Conservation (phyloP, 495 filamentous ascomycete genomes). For the Penicillium argentinense region DNA sequence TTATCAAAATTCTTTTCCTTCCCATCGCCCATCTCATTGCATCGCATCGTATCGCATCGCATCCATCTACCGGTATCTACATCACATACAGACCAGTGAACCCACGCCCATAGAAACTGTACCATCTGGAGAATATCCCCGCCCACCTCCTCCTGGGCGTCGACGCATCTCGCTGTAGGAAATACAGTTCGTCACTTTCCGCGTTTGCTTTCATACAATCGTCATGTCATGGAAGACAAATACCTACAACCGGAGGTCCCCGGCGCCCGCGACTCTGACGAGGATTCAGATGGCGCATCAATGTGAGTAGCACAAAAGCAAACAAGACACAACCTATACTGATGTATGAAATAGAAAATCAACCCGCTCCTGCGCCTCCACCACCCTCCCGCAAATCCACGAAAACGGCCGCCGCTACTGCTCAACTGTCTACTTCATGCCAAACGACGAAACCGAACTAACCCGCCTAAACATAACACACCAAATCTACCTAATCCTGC, state of each 20-base stretch:
- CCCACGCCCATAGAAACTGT: too few species aligned
- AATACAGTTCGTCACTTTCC: too few species aligned
- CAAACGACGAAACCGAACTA: conserved; percentile 73
- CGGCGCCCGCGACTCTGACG: conserved; percentile 20
- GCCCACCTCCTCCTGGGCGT: too few species aligned
- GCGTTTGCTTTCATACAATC: not conserved
- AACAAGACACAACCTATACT: too few species aligned
- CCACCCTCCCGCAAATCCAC: conserved; percentile 52
- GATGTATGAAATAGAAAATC: conserved; percentile 56
- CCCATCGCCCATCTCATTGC: too few species aligned
- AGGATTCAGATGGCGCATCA: conserved; percentile 25
- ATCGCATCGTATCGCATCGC: too few species aligned
- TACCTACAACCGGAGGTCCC: conserved; percentile 17
- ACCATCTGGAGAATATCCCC: too few species aligned
- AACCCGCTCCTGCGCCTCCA: conserved; percentile 58
- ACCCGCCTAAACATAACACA: conserved; percentile 67
- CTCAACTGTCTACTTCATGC: conserved; percentile 68
- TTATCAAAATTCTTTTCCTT: too few species aligned
- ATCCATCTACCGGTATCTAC: too few species aligned
- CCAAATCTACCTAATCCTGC: conserved; percentile 61
- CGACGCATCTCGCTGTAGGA: too few species aligned
- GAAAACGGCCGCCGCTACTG: conserved; percentile 72
- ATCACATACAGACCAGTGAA: too few species aligned
- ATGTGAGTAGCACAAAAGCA: conserved; percentile 21
- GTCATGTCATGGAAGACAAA: conserved; percentile 37